Evolutionary conservation across 2,329 filamentous ascomycete genomes (phyloP), one percentile per base, ranked within the genome.

Genomic region (Xylariaceae sp.): DNA sequence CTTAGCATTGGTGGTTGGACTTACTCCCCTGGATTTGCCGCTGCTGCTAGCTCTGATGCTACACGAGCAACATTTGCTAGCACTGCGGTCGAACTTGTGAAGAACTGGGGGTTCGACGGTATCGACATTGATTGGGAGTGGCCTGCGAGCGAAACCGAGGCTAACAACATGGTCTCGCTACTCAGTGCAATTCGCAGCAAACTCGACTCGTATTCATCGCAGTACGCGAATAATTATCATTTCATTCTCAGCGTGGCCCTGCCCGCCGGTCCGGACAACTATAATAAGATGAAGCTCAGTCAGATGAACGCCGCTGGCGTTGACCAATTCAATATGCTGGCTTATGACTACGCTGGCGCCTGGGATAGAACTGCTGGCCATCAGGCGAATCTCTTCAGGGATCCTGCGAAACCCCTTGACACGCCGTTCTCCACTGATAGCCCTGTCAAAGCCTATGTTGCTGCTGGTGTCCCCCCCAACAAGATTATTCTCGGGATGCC

Each of bases 1-100:
- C 78, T 95, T 3, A 88, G 83, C 45, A 89, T 96, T 59, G 91
- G 91, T 45, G 90, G 91, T 29, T 95, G 87, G 87, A 91, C 88
- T 0, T 94, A 89, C 71, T 90, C 87, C 1, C 74, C 79, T 61
- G 89, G 89, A 68, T 92, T 95, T 67, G 76, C 87, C 0, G 74
- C 75, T 1, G 85, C 85, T 0, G 83, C 85, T 9, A 83, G 81
- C 55, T 87, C 85, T 0, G 76, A 78, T 0, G 71, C 75, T 2
- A 84, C 81, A 15, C 80, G 89, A 15, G 70, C 75, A 34, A 80
- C 62, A 1, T 95, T 95, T 70, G 90, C 89, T 5, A 71, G 79
- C 43, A 81, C 80, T 3, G 83, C 88, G 2, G 85, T 92, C 0
- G 71, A 76, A 7, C 70, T 94, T 49, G 76, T 95, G 53, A 84